Conservation (phyloP, 768 basidiomycete species). For the Vishniacozyma victoriae region DNA sequence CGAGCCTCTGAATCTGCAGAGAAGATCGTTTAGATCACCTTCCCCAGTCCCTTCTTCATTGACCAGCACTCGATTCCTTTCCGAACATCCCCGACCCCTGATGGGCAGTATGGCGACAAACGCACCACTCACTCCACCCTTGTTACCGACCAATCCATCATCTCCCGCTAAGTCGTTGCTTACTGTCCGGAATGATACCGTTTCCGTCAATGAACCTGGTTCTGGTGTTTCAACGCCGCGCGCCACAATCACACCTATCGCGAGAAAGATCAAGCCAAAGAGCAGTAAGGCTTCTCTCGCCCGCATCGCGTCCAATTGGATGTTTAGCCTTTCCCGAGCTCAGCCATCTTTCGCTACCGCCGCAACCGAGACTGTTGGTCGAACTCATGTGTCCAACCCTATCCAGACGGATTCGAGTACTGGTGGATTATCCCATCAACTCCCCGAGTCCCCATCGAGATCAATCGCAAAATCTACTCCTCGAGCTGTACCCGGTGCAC, state of each 20-base stretch:
- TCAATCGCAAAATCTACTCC: too few species aligned
- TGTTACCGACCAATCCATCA: not conserved
- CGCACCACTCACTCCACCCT: too few species aligned
- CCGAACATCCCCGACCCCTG: too few species aligned
- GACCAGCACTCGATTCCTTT: constrained; percentile 1
- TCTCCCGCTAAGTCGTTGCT: constrained; percentile 1
- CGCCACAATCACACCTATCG: constrained; percentile 22
- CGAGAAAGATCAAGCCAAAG: constrained; percentile 22
- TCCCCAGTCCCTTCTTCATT: constrained; percentile 26
- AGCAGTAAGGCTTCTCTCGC: constrained; percentile 31
- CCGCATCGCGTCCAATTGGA: constrained; percentile 32
- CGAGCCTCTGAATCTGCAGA: constrained; percentile 7
- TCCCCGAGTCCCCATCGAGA: too few species aligned
- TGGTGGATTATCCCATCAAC: too few species aligned
- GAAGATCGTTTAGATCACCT: constrained; percentile 5
- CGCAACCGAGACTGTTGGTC: constrained; percentile 25
- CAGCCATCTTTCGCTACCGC: constrained; percentile 37
- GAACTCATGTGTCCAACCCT: constrained; percentile 28
- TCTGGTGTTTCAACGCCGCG: constrained; percentile 34
- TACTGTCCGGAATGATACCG: constrained; percentile 16
- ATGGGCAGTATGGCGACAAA: not conserved
- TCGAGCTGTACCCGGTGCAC: constrained; percentile 25
- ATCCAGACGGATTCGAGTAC: too few species aligned
- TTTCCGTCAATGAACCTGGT: constrained; percentile 4
- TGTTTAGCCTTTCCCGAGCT: constrained; percentile 29